Conservation (phyloP, 176 grass and related monocot species). For the Avena atlantica region DNA sequence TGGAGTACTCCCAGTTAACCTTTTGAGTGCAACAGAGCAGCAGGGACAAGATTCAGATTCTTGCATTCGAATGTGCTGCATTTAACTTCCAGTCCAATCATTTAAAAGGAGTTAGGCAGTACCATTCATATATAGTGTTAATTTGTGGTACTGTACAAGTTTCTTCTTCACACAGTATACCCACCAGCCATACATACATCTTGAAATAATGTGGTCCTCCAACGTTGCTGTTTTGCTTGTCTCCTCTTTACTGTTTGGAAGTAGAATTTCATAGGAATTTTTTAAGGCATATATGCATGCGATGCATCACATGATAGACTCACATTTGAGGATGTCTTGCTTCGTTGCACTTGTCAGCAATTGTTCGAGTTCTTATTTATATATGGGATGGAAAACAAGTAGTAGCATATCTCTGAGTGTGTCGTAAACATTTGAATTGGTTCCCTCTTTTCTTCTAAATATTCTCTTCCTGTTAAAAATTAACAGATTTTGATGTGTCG, state of each 20-base stretch:
- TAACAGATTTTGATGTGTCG: not conserved
- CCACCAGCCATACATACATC: not conserved
- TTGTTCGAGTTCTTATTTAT: no score
- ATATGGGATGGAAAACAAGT: no score
- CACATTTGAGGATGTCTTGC: no score
- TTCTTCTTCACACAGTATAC: not conserved
- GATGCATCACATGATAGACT: not conserved
- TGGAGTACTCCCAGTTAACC: not conserved
- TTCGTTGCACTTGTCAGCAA: no score
- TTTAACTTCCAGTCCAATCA: not conserved
- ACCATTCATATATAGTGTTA: not conserved
- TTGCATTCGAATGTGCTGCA: slow-evolving; percentile 4
- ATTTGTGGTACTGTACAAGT: not conserved
- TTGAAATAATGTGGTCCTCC: not conserved
- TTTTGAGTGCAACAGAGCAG: not conserved
- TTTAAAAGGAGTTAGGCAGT: not conserved
- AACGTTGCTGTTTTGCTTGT: no score
- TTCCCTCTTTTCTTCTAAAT: not conserved
- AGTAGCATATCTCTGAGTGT: not conserved
- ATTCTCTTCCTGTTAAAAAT: not conserved
- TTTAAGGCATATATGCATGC: not conserved
- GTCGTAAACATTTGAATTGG: not conserved
- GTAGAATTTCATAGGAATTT: not conserved
- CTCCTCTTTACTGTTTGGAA: no score
- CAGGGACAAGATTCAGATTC: not conserved